Conservation (phyloP, 106 monocot species). For the Apostasia shenzhenica region DNA sequence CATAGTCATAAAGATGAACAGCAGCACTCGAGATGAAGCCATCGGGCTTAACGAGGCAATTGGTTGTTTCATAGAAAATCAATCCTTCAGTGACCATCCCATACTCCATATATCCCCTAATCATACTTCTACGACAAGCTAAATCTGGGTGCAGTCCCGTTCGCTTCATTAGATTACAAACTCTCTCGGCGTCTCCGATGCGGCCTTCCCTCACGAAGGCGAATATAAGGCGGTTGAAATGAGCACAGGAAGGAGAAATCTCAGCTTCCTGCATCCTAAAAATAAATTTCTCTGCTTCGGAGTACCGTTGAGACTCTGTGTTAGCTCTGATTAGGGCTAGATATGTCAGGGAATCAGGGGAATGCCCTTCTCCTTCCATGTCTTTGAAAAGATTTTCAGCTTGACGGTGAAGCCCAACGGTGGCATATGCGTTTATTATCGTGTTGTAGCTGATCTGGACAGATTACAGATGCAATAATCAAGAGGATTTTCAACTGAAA, state of each 20-base stretch:
- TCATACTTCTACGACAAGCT: slow-evolving; percentile 65
- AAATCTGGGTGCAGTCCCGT: slow-evolving; percentile 56
- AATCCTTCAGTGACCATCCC: slow-evolving; percentile 65
- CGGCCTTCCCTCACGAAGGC: slow-evolving; percentile 51
- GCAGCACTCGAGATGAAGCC: slow-evolving; percentile 79
- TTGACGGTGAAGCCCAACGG: slow-evolving; percentile 46
- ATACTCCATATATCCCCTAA: slow-evolving; percentile 66
- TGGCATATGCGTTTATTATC: slow-evolving; percentile 84
- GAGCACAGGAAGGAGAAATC: slow-evolving; percentile 46
- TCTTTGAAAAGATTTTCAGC: slow-evolving; percentile 49
- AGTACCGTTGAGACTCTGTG: slow-evolving; percentile 32
- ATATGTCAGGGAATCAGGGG: slow-evolving; percentile 68
- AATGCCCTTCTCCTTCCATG: slow-evolving; percentile 52
- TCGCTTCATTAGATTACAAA: slow-evolving; percentile 50
- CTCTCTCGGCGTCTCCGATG: slow-evolving; percentile 59
- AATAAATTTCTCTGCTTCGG: slow-evolving; percentile 53
- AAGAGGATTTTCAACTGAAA: neutral
- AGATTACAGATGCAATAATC: neutral
- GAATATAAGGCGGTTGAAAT: slow-evolving; percentile 71
- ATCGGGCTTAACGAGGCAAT: slow-evolving; percentile 54
- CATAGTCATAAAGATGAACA: slow-evolving; percentile 63
- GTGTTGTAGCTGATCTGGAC: slow-evolving; percentile 88
- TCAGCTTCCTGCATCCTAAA: slow-evolving; percentile 40
- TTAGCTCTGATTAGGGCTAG: slow-evolving; percentile 69
- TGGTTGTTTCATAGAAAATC: slow-evolving; percentile 49